These are phyloP conservation scores for Sphaceloma murrayae DNA, from an alignment of 2,329 filamentous ascomycete genomes.

Conservation along the genomic window DNA sequence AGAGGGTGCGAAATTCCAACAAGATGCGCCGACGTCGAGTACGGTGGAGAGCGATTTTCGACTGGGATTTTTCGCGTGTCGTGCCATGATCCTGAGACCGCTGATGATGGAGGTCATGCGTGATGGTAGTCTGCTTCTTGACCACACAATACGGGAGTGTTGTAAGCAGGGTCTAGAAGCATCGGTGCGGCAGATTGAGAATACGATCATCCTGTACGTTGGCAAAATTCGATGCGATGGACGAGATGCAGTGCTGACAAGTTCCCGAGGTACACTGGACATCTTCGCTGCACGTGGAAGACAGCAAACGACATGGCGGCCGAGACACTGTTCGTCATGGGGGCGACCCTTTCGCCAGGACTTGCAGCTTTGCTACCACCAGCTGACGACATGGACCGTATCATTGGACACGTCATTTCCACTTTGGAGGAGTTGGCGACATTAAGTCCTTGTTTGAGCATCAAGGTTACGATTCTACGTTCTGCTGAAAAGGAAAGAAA, in stretches of 20 bases:
- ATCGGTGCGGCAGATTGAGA: conserved; percentile 67
- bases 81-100: conserved; percentile 76
- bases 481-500: conserved; percentile 8
- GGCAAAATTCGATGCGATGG: not conserved
- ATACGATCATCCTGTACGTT: conserved; percentile 65
- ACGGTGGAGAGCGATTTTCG: conserved; percentile 71
- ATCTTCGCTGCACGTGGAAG: conserved; percentile 81
- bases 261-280: conserved; percentile 57
- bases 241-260: not conserved
- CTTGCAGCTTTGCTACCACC: conserved; percentile 56
- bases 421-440: conserved; percentile 63
- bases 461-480: conserved; percentile 9
- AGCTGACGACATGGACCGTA: conserved; percentile 53
- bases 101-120: conserved; percentile 73
- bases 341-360: conserved; percentile 68
- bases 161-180: conserved; percentile 76
- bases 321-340: conserved; percentile 74
- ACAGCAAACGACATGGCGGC: conserved; percentile 74
- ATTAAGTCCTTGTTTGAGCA: conserved; percentile 9
- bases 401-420: conserved; percentile 66
- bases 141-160: conserved; percentile 63
- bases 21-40: conserved; percentile 58
- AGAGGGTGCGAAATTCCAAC: conserved; percentile 65
- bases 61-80: conserved; percentile 72
- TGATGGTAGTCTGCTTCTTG: conserved; percentile 62